A percentile compares a stretch with the other conserved stretches of the same genome.
phyloP scores from a whole-genome alignment of 73 alveolate species.

The Paramecium tetraurelia region DNA sequence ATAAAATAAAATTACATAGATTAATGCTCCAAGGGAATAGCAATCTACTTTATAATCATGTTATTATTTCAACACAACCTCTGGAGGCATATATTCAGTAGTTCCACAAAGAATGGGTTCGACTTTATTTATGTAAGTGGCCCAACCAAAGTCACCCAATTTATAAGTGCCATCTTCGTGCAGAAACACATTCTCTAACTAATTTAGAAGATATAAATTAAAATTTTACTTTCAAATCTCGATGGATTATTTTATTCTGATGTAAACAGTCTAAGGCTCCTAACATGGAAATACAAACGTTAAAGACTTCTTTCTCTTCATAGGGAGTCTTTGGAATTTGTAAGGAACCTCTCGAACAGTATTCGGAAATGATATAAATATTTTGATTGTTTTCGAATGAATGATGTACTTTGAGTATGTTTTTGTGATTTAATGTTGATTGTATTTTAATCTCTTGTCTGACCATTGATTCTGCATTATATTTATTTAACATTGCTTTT shows the following conservation, averaged over 20 bases:
- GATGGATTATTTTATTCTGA: not conserved
- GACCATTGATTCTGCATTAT: conserved; percentile 6
- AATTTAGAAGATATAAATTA: not conserved
- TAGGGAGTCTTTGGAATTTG: not conserved
- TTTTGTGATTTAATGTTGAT: not conserved
- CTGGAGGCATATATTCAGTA: conserved; percentile 92
- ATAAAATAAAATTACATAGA: conserved; percentile 27
- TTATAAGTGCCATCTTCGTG: conserved; percentile 8
- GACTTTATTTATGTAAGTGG: not conserved
- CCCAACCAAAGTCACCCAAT: conserved; percentile 51
- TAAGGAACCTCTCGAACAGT: not conserved
- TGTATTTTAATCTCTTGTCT: not conserved
- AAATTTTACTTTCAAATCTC: conserved; percentile 25
- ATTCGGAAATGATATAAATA: conserved; percentile 5
- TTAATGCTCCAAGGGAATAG: conserved; percentile 86
- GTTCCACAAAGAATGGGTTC: conserved; percentile 71
- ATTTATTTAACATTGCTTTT: not conserved
- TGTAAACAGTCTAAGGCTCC: conserved; percentile 33
- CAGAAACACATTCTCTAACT: not conserved
- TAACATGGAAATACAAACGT: not conserved
- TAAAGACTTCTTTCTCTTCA: not conserved
- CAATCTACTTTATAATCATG: conserved; percentile 81
- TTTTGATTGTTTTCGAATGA: not conserved
- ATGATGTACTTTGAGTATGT: not conserved
- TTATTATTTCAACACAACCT: conserved; percentile 68